These are phyloP conservation scores for Aspergillus luchuensis DNA, from an alignment of 2,329 filamentous ascomycete genomes.

Conservation along the genomic window DNA sequence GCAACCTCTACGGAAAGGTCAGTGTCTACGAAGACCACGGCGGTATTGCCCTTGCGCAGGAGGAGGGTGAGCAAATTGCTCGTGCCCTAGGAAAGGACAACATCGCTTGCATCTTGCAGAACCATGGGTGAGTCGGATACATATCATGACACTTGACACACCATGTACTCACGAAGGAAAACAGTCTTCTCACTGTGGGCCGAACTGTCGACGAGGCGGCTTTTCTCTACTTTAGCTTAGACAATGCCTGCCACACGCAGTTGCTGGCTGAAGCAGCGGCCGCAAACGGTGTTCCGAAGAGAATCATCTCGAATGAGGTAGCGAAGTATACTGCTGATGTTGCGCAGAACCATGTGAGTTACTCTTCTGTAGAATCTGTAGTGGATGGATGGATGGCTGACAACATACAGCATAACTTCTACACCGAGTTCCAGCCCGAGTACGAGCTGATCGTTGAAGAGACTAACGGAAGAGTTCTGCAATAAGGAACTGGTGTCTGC, in stretches of 20 bases:
- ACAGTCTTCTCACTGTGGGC: slow-evolving; percentile 44
- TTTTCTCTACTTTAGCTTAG: slow-evolving; percentile 43
- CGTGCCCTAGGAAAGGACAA: slow-evolving; percentile 43
- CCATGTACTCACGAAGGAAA: slow-evolving; percentile 10
- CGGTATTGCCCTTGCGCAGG: slow-evolving; percentile 44
- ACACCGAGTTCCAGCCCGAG: slow-evolving; percentile 44
- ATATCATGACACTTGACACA: neutral
- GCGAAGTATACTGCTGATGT: slow-evolving; percentile 39
- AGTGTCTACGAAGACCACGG: slow-evolving; percentile 44
- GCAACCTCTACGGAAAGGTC: slow-evolving; percentile 42
- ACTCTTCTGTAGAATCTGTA: neutral
- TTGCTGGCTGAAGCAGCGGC: slow-evolving; percentile 45
- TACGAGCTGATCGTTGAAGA: slow-evolving; percentile 43
- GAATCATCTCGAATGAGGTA: slow-evolving; percentile 36
- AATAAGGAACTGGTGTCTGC: slow-evolving; percentile 7
- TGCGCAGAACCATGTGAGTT: slow-evolving; percentile 39
- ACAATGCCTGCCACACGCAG: slow-evolving; percentile 46
- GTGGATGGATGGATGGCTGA: slow-evolving; percentile 13
- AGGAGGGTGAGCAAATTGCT: slow-evolving; percentile 44
- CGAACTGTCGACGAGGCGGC: slow-evolving; percentile 45
- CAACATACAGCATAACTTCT: slow-evolving; percentile 39
- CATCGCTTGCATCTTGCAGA: slow-evolving; percentile 45
- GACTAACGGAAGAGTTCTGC: slow-evolving; percentile 37
- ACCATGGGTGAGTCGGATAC: slow-evolving; percentile 37
- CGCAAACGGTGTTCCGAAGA: slow-evolving; percentile 41